Evolutionary conservation across 305 asterid genomes (phyloP).

Genomic region (Solanum chacoense): DNA sequence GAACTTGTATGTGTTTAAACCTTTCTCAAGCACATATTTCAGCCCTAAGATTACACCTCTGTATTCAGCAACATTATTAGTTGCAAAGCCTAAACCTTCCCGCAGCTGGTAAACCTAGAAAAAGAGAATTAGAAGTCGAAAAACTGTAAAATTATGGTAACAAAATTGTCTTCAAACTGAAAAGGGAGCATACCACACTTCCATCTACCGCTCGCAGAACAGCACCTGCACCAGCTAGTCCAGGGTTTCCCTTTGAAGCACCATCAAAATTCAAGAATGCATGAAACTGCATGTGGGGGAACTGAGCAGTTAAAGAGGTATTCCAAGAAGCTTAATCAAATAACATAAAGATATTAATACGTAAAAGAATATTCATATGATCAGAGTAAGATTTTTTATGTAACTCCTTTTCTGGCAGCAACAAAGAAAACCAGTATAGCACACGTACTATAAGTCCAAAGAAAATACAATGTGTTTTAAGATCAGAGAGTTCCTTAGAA

Average conservation of each 20-base stretch:
- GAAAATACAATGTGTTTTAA: neutral
- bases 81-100: constrained; percentile 89
- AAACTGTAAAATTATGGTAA: neutral
- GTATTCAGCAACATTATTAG: constrained; percentile 87
- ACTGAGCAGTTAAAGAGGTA: neutral
- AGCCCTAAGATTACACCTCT: constrained; percentile 77
- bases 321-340: neutral
- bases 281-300: constrained; percentile 22
- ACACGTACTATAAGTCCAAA: neutral
- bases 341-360: neutral
- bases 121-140: neutral
- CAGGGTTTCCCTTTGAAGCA: constrained; percentile 57
- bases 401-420: neutral
- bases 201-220: constrained; percentile 48
- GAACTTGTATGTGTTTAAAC: constrained; percentile 66
- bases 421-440: neutral
- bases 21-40: constrained; percentile 60
- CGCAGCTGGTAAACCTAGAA: constrained; percentile 62
- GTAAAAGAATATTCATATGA: neutral
- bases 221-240: constrained; percentile 59
- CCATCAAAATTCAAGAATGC: constrained; percentile 46
- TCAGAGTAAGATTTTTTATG: neutral
- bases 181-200: constrained; percentile 26
- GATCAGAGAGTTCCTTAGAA: neutral
- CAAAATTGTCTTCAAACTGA: neutral